phyloP scores from a whole-genome alignment of 768 basidiomycete species.

The Amanita muscaria region DNA sequence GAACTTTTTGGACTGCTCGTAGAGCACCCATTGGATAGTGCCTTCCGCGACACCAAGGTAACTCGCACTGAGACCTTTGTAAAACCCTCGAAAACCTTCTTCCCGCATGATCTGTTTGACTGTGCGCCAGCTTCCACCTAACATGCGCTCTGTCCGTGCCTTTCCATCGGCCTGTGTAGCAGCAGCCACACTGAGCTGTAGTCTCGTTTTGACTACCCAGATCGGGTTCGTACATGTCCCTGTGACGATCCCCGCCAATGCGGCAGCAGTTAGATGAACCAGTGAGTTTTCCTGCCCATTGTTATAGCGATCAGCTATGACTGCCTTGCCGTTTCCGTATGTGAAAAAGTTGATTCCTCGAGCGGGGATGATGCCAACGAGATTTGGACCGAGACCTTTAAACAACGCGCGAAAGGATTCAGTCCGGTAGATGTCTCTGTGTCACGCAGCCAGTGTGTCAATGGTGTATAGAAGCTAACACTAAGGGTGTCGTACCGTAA shows the following conservation, averaged over 20 bases:
- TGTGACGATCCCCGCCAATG: constrained; percentile 78
- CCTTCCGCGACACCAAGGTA: constrained; percentile 94
- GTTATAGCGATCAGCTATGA: constrained; percentile 81
- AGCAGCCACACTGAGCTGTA: constrained; percentile 53
- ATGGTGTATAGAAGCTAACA: not conserved
- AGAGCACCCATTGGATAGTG: constrained; percentile 95
- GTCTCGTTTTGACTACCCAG: constrained; percentile 97
- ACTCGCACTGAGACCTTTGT: constrained; percentile 91
- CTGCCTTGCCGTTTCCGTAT: constrained; percentile 92
- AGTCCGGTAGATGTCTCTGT: constrained; percentile 79
- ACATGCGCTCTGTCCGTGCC: constrained; percentile 15
- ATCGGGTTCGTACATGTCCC: constrained; percentile 94
- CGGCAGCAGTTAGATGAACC: constrained; percentile 83
- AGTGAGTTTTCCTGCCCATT: constrained; percentile 71
- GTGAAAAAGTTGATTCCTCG: constrained; percentile 97
- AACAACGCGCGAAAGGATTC: constrained; percentile 89
- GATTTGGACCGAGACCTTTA: constrained; percentile 88
- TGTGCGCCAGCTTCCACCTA: constrained; percentile 49
- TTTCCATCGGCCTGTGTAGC: not conserved
- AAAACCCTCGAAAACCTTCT: constrained; percentile 84
- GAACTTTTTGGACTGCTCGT: constrained; percentile 82
- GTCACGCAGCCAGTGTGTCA: not conserved
- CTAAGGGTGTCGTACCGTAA: constrained; percentile 49
- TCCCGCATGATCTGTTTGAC: constrained; percentile 69
- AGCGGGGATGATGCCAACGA: constrained; percentile 92